A percentile compares a stretch with the other conserved stretches of the same genome.
Conservation (phyloP, 257 asterid genomes). For the Przewalskia tangutica region DNA sequence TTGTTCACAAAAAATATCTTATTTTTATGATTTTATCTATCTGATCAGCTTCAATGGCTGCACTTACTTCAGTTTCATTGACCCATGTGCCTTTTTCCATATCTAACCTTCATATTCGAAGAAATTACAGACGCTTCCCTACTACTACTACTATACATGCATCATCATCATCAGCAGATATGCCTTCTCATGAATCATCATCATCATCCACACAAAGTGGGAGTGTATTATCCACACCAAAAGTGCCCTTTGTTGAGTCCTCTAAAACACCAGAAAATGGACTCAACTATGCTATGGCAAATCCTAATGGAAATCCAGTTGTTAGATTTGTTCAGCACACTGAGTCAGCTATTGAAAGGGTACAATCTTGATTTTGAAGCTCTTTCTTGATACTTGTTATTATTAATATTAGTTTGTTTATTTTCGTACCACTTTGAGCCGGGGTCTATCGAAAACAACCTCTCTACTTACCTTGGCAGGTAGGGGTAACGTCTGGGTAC, state of each 20-base stretch:
- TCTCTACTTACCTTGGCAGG: too few relatives aligned
- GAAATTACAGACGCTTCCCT: constrained; percentile 7
- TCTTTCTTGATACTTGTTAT: background rate
- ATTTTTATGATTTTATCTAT: background rate
- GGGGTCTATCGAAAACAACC: too few relatives aligned
- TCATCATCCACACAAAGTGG: constrained; percentile 29
- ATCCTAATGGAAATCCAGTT: constrained; percentile 42
- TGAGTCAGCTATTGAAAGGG: constrained; percentile 72
- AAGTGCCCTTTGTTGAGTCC: constrained; percentile 25
- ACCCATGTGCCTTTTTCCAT: constrained; percentile 25
- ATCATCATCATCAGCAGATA: constrained; percentile 31
- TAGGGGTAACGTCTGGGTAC: too few relatives aligned
- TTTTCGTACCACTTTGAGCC: background rate
- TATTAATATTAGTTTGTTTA: background rate
- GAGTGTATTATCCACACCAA: constrained; percentile 18
- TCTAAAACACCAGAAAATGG: constrained; percentile 21
- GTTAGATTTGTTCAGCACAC: constrained; percentile 45
- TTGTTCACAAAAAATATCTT: background rate
- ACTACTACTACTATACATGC: constrained; percentile 16
- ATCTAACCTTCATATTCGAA: constrained; percentile 15
- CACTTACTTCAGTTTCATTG: constrained; percentile 23
- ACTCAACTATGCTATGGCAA: constrained; percentile 24
- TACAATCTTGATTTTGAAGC: constrained; percentile 20
- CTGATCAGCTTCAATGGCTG: constrained; percentile 38
- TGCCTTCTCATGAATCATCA: constrained; percentile 36